Percentiles rank a stretch among this genome's conserved stretches.
Evolutionary conservation across 2,329 filamentous ascomycete species (phyloP).

Genomic region (Alternaria brassicicola): DNA sequence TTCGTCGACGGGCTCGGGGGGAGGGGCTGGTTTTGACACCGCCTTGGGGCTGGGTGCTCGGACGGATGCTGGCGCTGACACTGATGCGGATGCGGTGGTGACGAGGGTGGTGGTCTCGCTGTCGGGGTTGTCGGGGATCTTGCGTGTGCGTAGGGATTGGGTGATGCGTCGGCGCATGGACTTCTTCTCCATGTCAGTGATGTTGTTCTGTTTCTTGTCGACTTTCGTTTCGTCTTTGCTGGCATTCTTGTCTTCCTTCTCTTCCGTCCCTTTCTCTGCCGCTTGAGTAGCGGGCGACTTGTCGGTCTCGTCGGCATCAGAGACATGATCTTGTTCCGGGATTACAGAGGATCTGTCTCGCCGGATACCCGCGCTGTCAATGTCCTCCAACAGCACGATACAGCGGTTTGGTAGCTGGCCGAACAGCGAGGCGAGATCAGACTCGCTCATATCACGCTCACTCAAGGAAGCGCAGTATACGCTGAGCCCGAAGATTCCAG

Average conservation of each 20-base stretch:
- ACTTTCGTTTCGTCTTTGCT: background rate
- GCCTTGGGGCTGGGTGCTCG: background rate
- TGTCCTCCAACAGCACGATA: slow-evolving; percentile 56
- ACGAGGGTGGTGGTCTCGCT: slow-evolving; percentile 7
- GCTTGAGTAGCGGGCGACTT: background rate
- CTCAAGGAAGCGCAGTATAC: slow-evolving; percentile 55
- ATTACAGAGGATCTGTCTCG: slow-evolving; percentile 31
- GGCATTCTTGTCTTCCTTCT: background rate
- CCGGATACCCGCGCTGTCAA: slow-evolving; percentile 55
- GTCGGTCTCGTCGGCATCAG: background rate
- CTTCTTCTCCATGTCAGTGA: background rate
- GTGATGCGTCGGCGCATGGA: slow-evolving; percentile 6
- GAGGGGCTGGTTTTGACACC: background rate
- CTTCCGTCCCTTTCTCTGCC: background rate
- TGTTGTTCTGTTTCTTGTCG: background rate
- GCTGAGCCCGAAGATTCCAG: slow-evolving; percentile 55
- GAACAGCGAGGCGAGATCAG: slow-evolving; percentile 60
- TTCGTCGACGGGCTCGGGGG: background rate
- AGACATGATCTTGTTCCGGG: background rate
- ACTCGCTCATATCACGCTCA: slow-evolving; percentile 76
- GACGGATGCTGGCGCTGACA: background rate
- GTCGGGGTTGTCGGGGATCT: background rate
- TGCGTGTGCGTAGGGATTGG: background rate
- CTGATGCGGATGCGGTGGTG: background rate
- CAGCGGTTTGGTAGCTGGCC: slow-evolving; percentile 52